These are phyloP conservation scores for Cladophialophora exuberans DNA, from an alignment of 2,329 filamentous ascomycete species.

Conservation along the genomic window DNA sequence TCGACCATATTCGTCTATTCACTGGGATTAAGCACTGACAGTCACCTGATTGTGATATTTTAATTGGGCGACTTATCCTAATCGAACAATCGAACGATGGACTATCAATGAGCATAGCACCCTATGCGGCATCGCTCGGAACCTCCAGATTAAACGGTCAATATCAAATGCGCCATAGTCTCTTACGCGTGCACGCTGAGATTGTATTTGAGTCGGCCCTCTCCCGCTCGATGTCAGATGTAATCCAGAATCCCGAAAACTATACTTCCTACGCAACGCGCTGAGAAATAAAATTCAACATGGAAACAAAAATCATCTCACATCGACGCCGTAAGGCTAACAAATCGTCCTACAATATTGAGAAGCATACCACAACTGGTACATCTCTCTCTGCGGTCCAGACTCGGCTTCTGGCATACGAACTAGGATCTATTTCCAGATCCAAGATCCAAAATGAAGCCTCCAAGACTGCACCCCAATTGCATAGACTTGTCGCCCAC, in stretches of 20 bases:
- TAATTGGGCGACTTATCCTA: background rate
- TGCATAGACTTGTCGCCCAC: constrained; percentile 24
- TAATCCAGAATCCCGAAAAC: background rate
- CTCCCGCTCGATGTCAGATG: background rate
- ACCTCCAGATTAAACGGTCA: background rate
- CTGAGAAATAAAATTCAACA: background rate
- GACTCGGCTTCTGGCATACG: constrained; percentile 18
- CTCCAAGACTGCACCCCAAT: constrained; percentile 20
- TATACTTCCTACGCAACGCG: background rate
- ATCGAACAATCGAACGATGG: background rate
- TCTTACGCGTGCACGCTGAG: background rate
- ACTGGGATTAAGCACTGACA: too few relatives aligned
- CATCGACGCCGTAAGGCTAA: background rate
- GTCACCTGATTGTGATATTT: background rate
- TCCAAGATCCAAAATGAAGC: constrained; percentile 26
- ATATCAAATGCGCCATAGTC: too few relatives aligned
- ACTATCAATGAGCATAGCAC: background rate
- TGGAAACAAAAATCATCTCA: background rate
- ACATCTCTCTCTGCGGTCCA: background rate
- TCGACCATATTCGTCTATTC: too few relatives aligned
- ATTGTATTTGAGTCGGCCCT: background rate
- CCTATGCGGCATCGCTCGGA: background rate
- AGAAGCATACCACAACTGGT: background rate
- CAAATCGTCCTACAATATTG: background rate
- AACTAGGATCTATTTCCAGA: constrained; percentile 23